A percentile compares a stretch with the other conserved stretches of the same genome.
Conservation (phyloP, 73 alveolate genomes). For the Tetrahymena borealis region DNA sequence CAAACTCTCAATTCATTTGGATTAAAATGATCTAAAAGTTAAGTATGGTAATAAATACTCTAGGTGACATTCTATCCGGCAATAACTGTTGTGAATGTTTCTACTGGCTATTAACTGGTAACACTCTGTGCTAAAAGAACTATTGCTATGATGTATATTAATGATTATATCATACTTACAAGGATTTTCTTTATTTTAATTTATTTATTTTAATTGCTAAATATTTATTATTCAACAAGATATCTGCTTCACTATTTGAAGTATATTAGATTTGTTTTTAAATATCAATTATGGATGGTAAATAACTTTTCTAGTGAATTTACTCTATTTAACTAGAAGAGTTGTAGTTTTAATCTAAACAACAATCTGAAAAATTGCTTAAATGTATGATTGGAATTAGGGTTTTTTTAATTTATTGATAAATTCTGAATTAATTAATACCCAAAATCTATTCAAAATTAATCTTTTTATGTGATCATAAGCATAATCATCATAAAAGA, state of each 20-base stretch:
- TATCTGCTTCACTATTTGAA: too few relatives aligned
- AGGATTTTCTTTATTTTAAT: neutral
- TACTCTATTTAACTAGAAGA: neutral
- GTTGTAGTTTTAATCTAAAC: neutral
- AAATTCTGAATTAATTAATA: neutral
- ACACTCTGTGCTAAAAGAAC: neutral
- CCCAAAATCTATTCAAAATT: neutral
- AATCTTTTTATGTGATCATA: neutral
- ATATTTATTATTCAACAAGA: too few relatives aligned
- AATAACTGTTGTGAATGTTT: neutral
- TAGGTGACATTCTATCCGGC: neutral
- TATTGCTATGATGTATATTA: neutral
- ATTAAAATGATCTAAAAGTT: constrained; percentile 45
- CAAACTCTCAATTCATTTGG: constrained; percentile 16
- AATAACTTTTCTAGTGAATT: neutral
- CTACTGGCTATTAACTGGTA: neutral
- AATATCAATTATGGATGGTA: too few relatives aligned
- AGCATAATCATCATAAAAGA: neutral
- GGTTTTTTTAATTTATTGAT: neutral
- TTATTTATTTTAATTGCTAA: too few relatives aligned
- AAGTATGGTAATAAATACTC: neutral
- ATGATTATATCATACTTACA: neutral
- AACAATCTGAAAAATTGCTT: too few relatives aligned
- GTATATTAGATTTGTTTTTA: too few relatives aligned
- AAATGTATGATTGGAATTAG: neutral